These are phyloP conservation scores for Eucommia ulmoides DNA, from an alignment of 257 asterid species.

Conservation along the genomic window DNA sequence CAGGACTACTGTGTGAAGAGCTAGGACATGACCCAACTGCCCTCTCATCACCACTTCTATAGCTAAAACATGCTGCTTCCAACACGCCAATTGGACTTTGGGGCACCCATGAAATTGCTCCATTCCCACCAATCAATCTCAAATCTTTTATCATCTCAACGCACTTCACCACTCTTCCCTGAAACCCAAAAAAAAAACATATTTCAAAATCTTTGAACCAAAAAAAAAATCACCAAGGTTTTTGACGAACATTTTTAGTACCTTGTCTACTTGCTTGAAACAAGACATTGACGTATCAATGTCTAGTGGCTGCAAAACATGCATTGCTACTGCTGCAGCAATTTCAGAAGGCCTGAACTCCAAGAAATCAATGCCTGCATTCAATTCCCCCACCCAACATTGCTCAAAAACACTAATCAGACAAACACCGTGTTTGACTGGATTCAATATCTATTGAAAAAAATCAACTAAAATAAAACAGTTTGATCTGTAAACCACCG, in stretches of 20 bases:
- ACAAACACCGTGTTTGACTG: no score
- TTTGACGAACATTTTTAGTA: not conserved
- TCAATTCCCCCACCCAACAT: conserved; percentile 26
- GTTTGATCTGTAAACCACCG: no score
- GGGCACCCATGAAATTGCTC: conserved; percentile 18
- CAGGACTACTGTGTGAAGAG: conserved; percentile 26
- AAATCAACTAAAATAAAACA: no score
- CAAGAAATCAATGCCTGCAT: conserved; percentile 79
- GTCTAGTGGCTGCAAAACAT: conserved; percentile 31
- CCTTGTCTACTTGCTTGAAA: conserved; percentile 47
- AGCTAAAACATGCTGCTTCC: not conserved
- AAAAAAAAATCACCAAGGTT: not conserved
- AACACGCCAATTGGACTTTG: conserved; percentile 53
- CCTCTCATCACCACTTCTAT: conserved; percentile 5
- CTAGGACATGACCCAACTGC: conserved; percentile 33
- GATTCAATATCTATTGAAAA: no score
- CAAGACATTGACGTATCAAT: conserved; percentile 36
- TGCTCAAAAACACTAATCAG: not conserved
- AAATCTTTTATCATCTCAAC: conserved; percentile 41
- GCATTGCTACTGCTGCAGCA: conserved; percentile 66
- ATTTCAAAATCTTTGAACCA: not conserved
- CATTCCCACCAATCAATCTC: conserved; percentile 25
- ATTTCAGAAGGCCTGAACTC: conserved; percentile 74
- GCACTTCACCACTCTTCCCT: conserved; percentile 57
- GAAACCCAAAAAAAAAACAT: conserved; percentile 13